phyloP scores from a whole-genome alignment of 805 yeast genomes.

The Saccharomyces jurei region DNA sequence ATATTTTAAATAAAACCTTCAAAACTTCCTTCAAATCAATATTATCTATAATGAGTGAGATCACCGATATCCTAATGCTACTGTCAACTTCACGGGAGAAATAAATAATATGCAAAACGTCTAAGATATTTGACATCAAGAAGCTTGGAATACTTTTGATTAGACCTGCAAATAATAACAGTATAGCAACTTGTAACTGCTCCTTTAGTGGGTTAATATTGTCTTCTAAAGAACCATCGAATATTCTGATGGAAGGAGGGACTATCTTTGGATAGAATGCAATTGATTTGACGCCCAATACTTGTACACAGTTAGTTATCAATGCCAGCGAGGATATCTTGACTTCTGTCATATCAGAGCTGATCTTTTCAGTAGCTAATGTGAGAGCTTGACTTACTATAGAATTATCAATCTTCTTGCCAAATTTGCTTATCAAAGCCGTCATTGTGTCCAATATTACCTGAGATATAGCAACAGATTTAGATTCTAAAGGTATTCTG shows the following conservation, averaged over 20 bases:
- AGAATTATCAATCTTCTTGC: conserved; percentile 39
- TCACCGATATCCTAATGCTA: conserved; percentile 51
- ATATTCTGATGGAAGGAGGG: conserved; percentile 60
- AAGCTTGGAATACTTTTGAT: conserved; percentile 82
- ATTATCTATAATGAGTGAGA: conserved; percentile 54
- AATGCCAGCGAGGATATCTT: conserved; percentile 67
- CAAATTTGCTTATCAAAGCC: conserved; percentile 54
- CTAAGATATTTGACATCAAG: conserved; percentile 58
- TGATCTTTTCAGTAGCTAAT: conserved; percentile 43
- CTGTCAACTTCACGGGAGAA: conserved; percentile 52
- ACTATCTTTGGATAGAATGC: conserved; percentile 80
- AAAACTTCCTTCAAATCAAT: conserved; percentile 60
- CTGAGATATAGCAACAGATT: conserved; percentile 47
- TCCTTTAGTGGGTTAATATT: conserved; percentile 24
- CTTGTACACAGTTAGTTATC: conserved; percentile 59
- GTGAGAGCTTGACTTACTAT: conserved; percentile 43
- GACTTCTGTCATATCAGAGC: conserved; percentile 48
- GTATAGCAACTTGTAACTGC: conserved; percentile 56
- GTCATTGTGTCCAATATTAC: conserved; percentile 64
- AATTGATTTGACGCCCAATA: conserved; percentile 78
- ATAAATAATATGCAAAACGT: conserved; percentile 52
- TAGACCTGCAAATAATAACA: conserved; percentile 65
- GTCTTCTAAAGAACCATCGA: conserved; percentile 31
- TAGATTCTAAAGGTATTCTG: conserved; percentile 18
- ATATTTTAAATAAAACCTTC: conserved; percentile 51